Evolutionary conservation across 441 rosid species (phyloP).

Genomic region (Macaranga tanarius): DNA sequence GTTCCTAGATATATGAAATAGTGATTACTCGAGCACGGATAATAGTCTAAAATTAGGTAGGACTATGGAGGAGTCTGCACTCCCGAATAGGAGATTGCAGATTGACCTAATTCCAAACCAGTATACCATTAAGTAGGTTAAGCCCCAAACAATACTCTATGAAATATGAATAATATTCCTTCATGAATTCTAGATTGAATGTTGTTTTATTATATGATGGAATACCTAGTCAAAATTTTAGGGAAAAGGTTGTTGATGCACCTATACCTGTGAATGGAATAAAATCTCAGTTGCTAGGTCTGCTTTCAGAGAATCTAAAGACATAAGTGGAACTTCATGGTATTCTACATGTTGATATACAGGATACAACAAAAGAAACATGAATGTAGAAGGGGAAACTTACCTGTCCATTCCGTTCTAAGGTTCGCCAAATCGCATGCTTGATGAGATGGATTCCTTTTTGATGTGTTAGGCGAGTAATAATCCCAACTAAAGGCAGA

Average conservation of each 20-base stretch:
- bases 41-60: neutral
- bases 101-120: neutral
- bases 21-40: neutral
- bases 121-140: neutral
- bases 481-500: conserved; percentile 81
- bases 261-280: neutral
- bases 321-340: neutral
- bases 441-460: conserved; percentile 96
- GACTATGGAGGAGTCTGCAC: neutral
- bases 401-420: conserved; percentile 92
- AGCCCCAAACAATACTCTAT: neutral
- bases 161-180: neutral
- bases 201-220: neutral
- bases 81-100: neutral
- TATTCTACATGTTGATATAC: conserved; percentile 4
- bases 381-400: conserved; percentile 8
- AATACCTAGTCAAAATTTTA: neutral
- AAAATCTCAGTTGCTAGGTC: neutral
- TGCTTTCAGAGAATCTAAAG: neutral
- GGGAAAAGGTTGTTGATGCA: neutral
- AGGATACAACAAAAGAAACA: neutral
- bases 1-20: neutral
- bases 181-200: neutral
- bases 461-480: conserved; percentile 92
- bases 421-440: conserved; percentile 81